Base-by-base conservation (phyloP, 2,329 filamentous ascomycete genomes). In the Penicillium sclerotigenum region DNA sequence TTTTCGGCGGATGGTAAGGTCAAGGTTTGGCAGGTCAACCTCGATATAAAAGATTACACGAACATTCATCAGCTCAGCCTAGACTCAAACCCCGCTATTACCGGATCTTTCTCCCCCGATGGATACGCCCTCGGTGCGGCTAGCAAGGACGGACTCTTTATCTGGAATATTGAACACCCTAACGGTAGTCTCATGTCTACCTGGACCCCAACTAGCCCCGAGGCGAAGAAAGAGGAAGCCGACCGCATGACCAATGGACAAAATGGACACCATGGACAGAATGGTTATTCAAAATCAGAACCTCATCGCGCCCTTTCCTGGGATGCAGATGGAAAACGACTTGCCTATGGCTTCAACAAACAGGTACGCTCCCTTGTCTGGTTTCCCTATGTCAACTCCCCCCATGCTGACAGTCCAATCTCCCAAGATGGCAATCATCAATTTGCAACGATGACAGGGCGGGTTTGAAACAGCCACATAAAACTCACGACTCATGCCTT, bases 301-400 rank as follows among this genome's bases (percentile, higher is more conserved):
- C 67, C 68, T 10, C 72, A 77, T 58, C 71, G 77, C 45, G 71
- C 73, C 28, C 68, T 83, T 49, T 75, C 74, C 29, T 83, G 81
- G 81, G 80, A 81, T 65, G 73, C 72, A 13, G 78, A 82, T 65
- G 80, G 80, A n/a, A 79, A 79, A 63, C 80, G 76, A 62, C 71
- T 83, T 54, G 79, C 77, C 2, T 79, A 81, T 63, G 78, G 77
- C 26, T 73, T 79, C 55, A 76, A 75, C 29, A 76, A 74, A 59
- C 76, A 80, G 75, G 80, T 82, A 71, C 38, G 71, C 65, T 42
- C 38, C 14, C 59, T 64, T 26, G 59, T 29, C 8, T 26, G n/a
- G 11, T 41, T 49, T 26, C 16, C 37, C 20, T 6, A 10, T 36
- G 18, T 48, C 28, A 22, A 49, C 36, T 9, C 2, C 20, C 29